Percentiles rank a stretch among this genome's conserved stretches.
These are phyloP conservation scores for Collariella sp. DNA, from an alignment of 495 filamentous ascomycete species.

Conservation along the genomic window DNA sequence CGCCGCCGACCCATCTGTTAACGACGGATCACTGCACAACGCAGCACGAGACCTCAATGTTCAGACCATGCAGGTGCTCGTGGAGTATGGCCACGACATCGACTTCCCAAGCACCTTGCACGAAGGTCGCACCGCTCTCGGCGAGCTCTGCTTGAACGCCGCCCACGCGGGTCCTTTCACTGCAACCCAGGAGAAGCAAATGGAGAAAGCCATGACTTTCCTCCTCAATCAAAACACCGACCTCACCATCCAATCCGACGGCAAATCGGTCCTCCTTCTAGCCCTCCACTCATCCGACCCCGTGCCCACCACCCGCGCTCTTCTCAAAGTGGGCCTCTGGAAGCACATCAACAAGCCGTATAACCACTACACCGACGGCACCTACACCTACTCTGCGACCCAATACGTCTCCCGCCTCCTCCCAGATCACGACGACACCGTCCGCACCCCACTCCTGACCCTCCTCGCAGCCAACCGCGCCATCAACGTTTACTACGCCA, in stretches of 20 bases:
- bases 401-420: constrained; percentile 36
- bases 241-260: constrained; percentile 34
- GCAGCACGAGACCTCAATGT: constrained; percentile 40
- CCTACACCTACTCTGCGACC: constrained; percentile 37
- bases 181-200: constrained; percentile 31
- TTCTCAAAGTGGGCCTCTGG: constrained; percentile 42
- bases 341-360: constrained; percentile 36
- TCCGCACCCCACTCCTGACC: constrained; percentile 27
- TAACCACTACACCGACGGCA: constrained; percentile 37
- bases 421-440: constrained; percentile 21
- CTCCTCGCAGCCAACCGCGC: constrained; percentile 37
- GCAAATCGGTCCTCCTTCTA: constrained; percentile 39
- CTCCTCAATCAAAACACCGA: constrained; percentile 35
- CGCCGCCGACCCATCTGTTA: constrained; percentile 36
- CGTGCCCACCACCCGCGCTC: constrained; percentile 33
- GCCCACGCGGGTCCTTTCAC: constrained; percentile 31
- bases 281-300: constrained; percentile 38
- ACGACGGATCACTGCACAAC: constrained; percentile 45
- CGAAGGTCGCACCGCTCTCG: constrained; percentile 40
- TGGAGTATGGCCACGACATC: constrained; percentile 38
- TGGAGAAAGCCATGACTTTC: constrained; percentile 41
- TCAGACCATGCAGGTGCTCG: constrained; percentile 33
- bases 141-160: constrained; percentile 41
- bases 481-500: constrained; percentile 40
- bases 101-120: constrained; percentile 44